Evolutionary conservation across 2,329 filamentous ascomycete species (phyloP), one percentile per base, ranked within the genome.

Genomic region (Cladosporium sp.): DNA sequence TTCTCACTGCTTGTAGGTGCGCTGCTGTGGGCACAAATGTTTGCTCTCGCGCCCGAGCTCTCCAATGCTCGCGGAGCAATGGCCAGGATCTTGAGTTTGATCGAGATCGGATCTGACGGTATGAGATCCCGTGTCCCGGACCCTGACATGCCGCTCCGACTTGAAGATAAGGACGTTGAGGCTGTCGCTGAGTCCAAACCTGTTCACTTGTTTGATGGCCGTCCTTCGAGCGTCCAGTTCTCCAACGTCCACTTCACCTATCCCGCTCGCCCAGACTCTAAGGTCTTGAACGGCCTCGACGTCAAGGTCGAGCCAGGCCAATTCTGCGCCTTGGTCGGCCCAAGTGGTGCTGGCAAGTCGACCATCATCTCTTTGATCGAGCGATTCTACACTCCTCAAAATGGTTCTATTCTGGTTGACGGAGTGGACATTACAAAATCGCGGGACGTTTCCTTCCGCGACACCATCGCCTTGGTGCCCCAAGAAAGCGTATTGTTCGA

Each of bases 401-500:
- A 83, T 28, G 94, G 94, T 17, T 76, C 83, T 19, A 86, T 97
- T 1, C 82, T 87, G 59, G 78, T 99, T 12, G 94, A 97, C 70
- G 93, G 89, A 7, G 85, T 88, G 64, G 88, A 96, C 70, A 86
- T 96, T 57, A 84, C 84, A 67, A 88, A 81, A 0, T 78, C 97
- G 50, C 97, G 97, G 69, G 81, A 97, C 36, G 85, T 86, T 51
- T 97, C 93, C 92, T 78, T 97, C 62, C 88, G 94, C 59, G 90
- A 93, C 70, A 91, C 97, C 67, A 92, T 99, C 68, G 87, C 92
- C 1, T 80, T 97, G 4, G 94, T 99, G 58, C 92, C 90, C 63
- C 94, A 97, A 72, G 94, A 99, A 69, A 93, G 93, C 1, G 88
- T 90, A 0, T 82, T 97, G 0, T 99, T 97, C 71, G 88, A 88